These are phyloP conservation scores for Neoarthrinium moseri DNA, from an alignment of 2,329 filamentous ascomycete genomes.

Conservation along the genomic window DNA sequence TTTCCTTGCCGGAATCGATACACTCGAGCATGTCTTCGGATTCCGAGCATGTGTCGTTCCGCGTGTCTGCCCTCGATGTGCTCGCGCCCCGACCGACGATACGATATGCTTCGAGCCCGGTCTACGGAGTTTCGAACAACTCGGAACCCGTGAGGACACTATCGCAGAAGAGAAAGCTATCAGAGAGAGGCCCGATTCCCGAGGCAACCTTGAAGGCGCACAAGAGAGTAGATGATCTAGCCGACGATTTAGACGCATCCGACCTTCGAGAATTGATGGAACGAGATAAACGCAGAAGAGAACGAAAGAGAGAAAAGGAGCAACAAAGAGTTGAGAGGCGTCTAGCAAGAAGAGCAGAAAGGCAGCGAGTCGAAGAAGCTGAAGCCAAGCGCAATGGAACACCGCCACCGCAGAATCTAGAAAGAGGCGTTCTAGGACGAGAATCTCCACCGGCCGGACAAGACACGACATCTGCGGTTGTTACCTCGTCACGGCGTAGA, in stretches of 20 bases:
- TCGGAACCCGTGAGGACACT: slow-evolving; percentile 46
- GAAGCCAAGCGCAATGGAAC: slow-evolving; percentile 51
- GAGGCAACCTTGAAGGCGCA: slow-evolving; percentile 61
- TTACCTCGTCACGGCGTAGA: slow-evolving; percentile 57
- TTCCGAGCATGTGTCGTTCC: slow-evolving; percentile 75
- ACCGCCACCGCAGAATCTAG: slow-evolving; percentile 54
- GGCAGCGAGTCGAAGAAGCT: slow-evolving; percentile 58
- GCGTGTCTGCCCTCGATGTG: slow-evolving; percentile 75
- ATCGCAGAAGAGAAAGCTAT: slow-evolving; percentile 51
- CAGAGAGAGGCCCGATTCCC: slow-evolving; percentile 52
- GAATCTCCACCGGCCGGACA: slow-evolving; percentile 57
- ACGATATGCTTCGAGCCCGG: slow-evolving; percentile 66
- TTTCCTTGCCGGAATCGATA: slow-evolving; percentile 77
- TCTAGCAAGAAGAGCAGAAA: slow-evolving; percentile 66
- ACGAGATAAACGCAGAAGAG: slow-evolving; percentile 75
- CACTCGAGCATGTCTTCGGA: slow-evolving; percentile 74
- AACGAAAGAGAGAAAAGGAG: slow-evolving; percentile 69
- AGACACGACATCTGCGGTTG: slow-evolving; percentile 51
- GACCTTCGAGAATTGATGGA: slow-evolving; percentile 89
- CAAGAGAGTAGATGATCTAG: slow-evolving; percentile 68
- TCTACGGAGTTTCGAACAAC: slow-evolving; percentile 47
- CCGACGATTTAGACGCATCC: slow-evolving; percentile 80
- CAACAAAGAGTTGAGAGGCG: slow-evolving; percentile 65
- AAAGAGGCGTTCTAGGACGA: slow-evolving; percentile 59
- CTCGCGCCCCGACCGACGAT: slow-evolving; percentile 84